Base-by-base conservation (phyloP, 2,329 filamentous ascomycete species). In the Colletotrichum salicis region DNA sequence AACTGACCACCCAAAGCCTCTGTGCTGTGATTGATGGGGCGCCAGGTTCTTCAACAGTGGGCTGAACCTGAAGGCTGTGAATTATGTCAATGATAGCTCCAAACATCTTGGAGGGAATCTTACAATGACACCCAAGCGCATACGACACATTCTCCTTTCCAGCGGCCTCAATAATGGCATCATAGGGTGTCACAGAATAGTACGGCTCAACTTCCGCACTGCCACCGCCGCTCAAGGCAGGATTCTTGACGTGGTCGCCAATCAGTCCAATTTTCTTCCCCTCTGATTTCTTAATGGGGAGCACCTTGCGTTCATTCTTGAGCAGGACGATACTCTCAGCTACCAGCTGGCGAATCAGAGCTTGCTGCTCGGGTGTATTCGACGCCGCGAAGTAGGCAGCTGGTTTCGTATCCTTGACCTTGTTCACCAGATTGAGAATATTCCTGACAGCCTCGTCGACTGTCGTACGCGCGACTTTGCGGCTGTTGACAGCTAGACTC, bases 321-420 rank as follows among this genome's bases (percentile, higher is more conserved):
- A 95, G 82, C n/a, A 95, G 84, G 1, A 94, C 92, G 11, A 94
- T 90, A 3, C 90, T 90, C 77, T 94, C 91, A 3, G 89, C 87
- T 19, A 91, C 92, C 37, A 93, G 84, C 67, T 87, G 85, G 13
- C 93, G 86, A 19, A 94, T 87, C 58, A 94, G 83, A 11, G 86
- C 86, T 5, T 90, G 87, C 56, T 81, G 83, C 77, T 91, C 89
- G 0, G 85, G 82, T 0, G 86, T 88, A n/a, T 86, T 82, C 4
- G 70, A 70, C 13, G 70, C 65, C 76, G 90, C 87, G 5, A 85
- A 82, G 13, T 91, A 85, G 0, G 86, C 85, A 5, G 87, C 82
- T 0, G 66, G 60, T 29, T 64, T 52, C 35, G 66, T 41, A 33
- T 64, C 66, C n/a, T 29, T 64, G 2, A 72, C 70, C 74, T 83